These are phyloP conservation scores for Astrephomene gubernaculifera DNA, from an alignment of 139 green algal species.

Conservation along the genomic window DNA sequence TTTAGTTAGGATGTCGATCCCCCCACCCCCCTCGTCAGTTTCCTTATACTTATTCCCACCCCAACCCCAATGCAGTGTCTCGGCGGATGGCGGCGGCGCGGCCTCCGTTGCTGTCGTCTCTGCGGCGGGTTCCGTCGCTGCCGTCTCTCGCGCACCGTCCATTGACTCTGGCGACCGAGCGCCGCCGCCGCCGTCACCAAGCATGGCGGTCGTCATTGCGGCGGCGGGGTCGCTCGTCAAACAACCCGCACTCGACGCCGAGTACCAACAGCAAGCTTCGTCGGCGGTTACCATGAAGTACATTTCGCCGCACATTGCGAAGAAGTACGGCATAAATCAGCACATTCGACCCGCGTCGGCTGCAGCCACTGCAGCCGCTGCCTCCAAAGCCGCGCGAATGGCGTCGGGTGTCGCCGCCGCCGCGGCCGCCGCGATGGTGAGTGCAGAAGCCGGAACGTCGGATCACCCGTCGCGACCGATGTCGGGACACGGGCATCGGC, in stretches of 20 bases:
- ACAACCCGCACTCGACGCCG: background rate
- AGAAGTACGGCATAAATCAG: slow-evolving; percentile 30
- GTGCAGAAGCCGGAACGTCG: background rate
- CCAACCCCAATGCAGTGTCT: too few species aligned
- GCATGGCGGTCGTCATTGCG: slow-evolving; percentile 21
- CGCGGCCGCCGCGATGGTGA: background rate
- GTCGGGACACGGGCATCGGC: background rate
- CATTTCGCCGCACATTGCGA: slow-evolving; percentile 20
- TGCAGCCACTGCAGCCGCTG: background rate
- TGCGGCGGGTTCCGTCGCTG: too few species aligned
- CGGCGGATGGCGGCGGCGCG: too few species aligned
- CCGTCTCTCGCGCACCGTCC: background rate
- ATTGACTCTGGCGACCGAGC: slow-evolving; percentile 8
- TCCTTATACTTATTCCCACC: too few species aligned
- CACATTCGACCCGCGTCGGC: background rate
- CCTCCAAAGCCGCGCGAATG: too few species aligned
- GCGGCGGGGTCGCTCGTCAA: slow-evolving; percentile 1
- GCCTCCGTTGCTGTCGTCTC: too few species aligned
- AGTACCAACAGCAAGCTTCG: background rate
- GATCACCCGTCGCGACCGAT: background rate
- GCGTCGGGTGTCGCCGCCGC: background rate
- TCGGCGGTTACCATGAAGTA: slow-evolving; percentile 24
- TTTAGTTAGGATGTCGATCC: too few species aligned
- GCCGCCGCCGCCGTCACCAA: background rate
- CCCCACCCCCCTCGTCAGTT: too few species aligned